Conservation (phyloP, 2,329 filamentous ascomycete species). For the Talaromyces sp. region DNA sequence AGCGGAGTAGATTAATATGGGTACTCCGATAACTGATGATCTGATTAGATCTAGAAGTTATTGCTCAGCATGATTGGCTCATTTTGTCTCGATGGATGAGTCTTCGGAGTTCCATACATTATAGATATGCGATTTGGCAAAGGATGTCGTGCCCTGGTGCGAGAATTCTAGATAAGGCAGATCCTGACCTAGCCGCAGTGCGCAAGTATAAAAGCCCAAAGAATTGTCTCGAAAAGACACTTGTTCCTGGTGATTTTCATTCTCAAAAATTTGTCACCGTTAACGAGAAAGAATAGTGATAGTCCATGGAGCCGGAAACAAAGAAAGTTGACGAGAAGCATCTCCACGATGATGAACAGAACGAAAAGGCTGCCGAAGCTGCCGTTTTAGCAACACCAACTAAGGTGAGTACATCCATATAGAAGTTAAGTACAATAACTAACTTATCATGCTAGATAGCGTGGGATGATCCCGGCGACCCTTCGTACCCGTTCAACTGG, state of each 20-base stretch:
- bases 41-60: background rate
- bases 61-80: background rate
- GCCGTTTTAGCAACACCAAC: background rate
- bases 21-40: background rate
- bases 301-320: too few relatives aligned
- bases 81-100: background rate
- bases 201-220: background rate
- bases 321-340: background rate
- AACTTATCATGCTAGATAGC: background rate
- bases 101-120: background rate
- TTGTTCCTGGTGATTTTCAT: too few relatives aligned
- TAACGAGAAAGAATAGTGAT: too few relatives aligned
- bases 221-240: background rate
- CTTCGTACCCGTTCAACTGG: constrained; percentile 60
- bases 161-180: background rate
- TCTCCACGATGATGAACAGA: background rate
- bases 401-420: background rate
- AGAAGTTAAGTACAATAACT: background rate
- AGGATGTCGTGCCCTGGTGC: background rate
- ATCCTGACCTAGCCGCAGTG: background rate
- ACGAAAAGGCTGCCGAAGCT: background rate
- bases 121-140: background rate
- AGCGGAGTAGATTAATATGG: background rate
- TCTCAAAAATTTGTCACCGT: too few relatives aligned
- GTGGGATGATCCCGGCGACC: constrained; percentile 57